Conservation (phyloP, 192 early-diverging fungal genomes). For the Oehlia diaphana region DNA sequence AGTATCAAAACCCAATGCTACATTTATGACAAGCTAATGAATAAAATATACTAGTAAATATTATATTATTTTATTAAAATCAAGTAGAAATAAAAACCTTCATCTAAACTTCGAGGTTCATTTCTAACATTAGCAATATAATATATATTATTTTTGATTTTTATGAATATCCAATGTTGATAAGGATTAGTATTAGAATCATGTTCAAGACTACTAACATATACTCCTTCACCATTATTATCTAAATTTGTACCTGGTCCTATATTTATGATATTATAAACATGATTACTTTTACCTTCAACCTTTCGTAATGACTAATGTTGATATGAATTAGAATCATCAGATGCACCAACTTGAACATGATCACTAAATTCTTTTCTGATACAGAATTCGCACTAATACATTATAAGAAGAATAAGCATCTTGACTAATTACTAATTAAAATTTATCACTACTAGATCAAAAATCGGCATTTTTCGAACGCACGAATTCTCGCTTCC, state of each 20-base stretch:
- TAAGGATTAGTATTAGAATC: not conserved
- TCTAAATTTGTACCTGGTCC: not conserved
- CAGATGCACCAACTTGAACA: not conserved
- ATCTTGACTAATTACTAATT: too few relatives aligned
- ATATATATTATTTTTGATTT: not conserved
- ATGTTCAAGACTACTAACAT: not conserved
- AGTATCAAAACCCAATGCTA: constrained; percentile 94
- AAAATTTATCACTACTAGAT: too few relatives aligned
- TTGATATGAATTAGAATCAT: not conserved
- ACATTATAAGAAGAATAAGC: too few relatives aligned
- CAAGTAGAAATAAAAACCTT: constrained; percentile 39
- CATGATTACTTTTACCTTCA: not conserved
- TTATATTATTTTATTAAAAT: too few relatives aligned
- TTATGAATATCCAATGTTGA: not conserved
- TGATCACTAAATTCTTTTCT: not conserved
- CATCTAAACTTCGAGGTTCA: not conserved
- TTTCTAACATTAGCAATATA: not conserved
- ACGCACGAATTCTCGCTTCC: too few relatives aligned
- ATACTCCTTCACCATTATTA: not conserved
- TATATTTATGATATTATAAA: not conserved
- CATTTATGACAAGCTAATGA: constrained; percentile 80
- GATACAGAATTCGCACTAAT: constrained; percentile 30
- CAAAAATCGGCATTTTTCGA: too few relatives aligned
- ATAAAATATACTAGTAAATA: too few relatives aligned
- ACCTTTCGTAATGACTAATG: not conserved